Base-by-base conservation (phyloP, 139 green algal genomes). In the Coelastrella sp. region DNA sequence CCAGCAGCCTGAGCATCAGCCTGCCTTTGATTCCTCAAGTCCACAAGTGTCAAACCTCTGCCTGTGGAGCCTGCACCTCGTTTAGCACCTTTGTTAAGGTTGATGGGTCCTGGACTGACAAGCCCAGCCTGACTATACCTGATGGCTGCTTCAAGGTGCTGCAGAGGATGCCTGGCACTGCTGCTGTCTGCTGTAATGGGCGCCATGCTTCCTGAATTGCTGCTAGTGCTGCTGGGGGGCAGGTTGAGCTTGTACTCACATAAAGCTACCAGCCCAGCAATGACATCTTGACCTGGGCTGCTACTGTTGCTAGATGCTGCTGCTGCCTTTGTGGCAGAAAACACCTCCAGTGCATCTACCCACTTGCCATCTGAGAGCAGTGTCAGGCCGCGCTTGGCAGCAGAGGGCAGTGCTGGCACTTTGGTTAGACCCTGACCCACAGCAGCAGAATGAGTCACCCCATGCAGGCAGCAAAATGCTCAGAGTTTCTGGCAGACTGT, bases 281-380 rank as follows among this genome's bases (percentile, higher is more conserved):
- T 5, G 7, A 81, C 0, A 15, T 58, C 10, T 14, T 9, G 3
- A 59, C 61, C 74, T 35, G 14, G 79, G 65, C n/a, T 87, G 25
- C 58, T 88, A 20, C 25, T 24, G 63, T 57, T 25, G 17, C 58
- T 12, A 25, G 66, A 17, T 19, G 7, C 27, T 58, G 24, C 22
- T 27, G 89, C 79, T 14, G 10, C 72, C 35, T 49, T 49, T 49
- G 35, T 49, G 35, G 35, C 35, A 49, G 35, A 49, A 60, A 93
- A 93, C 57, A 83, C 88, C 0, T 86, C 78, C 14, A 91, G 66
- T 0, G 92, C 92, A 24, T 92, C 85, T 5, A 93, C 25, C 90
- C 89, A 93, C 24, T 92, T 89, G 66, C 25, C 20, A 4, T 92
- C 78, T 5, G 78, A 17, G 15, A 94, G 75, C 17, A 94, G 82